These are phyloP conservation scores for Eruca vesicaria DNA, from an alignment of 441 rosid genomes.

Conservation along the genomic window DNA sequence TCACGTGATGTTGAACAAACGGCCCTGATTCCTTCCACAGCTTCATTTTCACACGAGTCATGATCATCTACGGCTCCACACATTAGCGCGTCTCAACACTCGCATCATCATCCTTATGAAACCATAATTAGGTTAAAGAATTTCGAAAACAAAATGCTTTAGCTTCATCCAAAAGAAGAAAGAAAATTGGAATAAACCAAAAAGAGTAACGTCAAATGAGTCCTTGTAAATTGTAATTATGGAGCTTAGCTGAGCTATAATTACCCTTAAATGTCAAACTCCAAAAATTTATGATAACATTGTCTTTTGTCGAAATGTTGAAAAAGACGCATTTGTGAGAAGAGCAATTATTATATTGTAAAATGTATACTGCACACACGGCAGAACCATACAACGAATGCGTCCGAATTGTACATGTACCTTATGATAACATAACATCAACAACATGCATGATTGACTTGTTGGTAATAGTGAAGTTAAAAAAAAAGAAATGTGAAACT, in stretches of 20 bases:
- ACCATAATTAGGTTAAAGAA: neutral
- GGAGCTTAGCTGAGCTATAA: neutral
- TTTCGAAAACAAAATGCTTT: neutral
- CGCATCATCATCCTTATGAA: neutral
- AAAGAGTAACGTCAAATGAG: neutral
- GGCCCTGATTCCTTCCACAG: constrained; percentile 1
- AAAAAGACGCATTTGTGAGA: neutral
- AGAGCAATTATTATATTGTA: neutral
- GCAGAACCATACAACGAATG: constrained; percentile 12
- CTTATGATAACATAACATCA: neutral
- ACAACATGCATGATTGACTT: constrained; percentile 24
- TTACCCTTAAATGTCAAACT: neutral
- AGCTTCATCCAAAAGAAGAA: neutral
- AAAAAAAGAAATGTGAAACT: neutral
- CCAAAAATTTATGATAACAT: neutral
- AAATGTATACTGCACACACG: neutral
- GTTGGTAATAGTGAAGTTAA: neutral
- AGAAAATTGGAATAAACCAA: neutral
- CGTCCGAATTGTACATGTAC: constrained; percentile 11
- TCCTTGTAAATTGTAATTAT: too few species aligned
- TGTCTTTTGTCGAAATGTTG: neutral
- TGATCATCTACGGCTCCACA: neutral
- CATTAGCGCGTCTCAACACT: neutral
- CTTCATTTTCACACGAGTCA: constrained; percentile 10
- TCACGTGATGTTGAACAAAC: constrained; percentile 50